phyloP scores from a whole-genome alignment of 208 protist genomes.

The Acanthamoeba lugdunensis region DNA sequence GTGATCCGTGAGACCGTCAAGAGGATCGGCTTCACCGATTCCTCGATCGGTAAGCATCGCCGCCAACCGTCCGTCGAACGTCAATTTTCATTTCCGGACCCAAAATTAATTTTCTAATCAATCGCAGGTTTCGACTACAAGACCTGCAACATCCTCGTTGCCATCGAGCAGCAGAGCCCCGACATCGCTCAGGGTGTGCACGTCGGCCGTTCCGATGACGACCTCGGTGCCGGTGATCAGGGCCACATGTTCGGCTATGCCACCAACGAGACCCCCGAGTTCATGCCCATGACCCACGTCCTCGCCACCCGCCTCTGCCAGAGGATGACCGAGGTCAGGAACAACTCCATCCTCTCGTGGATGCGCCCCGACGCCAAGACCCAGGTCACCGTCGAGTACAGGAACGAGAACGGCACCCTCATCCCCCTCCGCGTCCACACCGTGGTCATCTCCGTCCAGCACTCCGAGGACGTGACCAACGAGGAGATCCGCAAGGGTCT shows the following conservation, averaged over 20 bases:
- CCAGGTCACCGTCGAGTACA: constrained; percentile 98
- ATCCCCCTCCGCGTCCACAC: constrained; percentile 96
- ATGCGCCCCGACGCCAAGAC: constrained; percentile 98
- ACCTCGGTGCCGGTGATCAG: constrained; percentile 98
- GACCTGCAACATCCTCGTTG: constrained; percentile 96
- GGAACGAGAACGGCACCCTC: constrained; percentile 91
- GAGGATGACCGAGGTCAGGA: constrained; percentile 95
- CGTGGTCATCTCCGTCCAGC: constrained; percentile 98
- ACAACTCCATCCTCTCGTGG: constrained; percentile 93
- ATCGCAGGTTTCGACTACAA: constrained; percentile 96
- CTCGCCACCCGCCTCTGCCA: constrained; percentile 94
- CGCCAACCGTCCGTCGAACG: constrained; percentile 12
- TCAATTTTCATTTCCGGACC: no score
- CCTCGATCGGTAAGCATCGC: constrained; percentile 81
- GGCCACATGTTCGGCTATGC: constrained; percentile 99
- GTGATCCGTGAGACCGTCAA: constrained; percentile 96
- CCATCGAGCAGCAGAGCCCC: constrained; percentile 97
- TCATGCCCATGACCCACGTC: constrained; percentile 97
- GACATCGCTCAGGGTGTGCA: constrained; percentile 98
- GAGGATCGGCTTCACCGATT: constrained; percentile 97
- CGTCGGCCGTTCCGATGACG: constrained; percentile 91
- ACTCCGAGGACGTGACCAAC: constrained; percentile 94
- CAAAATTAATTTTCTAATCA: background rate
- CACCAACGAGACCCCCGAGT: constrained; percentile 97
- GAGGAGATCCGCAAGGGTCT: constrained; percentile 94